Conservation (phyloP, 164 flowering plant genomes). For the Vitis labrusca region DNA sequence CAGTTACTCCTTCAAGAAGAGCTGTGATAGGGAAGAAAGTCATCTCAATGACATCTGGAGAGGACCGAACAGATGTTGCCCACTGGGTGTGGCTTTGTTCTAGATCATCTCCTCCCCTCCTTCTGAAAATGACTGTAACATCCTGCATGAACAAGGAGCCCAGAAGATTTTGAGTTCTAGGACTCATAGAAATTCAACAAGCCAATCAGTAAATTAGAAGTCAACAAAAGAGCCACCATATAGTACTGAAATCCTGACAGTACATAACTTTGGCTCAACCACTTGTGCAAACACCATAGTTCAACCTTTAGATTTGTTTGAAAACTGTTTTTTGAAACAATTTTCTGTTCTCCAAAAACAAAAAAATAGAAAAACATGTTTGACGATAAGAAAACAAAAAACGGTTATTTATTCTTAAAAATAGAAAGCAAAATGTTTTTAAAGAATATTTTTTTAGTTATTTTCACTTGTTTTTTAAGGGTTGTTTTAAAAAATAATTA, state of each 20-base stretch:
- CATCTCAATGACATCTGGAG: conserved; percentile 85
- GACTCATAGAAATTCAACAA: conserved; percentile 1
- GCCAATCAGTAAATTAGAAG: conserved; percentile 5
- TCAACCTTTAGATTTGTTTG: too few relatives aligned
- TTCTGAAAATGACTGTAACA: conserved; percentile 73
- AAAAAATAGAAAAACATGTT: too few relatives aligned
- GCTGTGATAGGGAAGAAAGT: conserved; percentile 60
- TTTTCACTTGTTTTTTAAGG: too few relatives aligned
- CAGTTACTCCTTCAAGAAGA: conserved; percentile 62
- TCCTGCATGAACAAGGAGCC: conserved; percentile 49
- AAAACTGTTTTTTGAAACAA: too few relatives aligned
- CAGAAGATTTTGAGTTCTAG: conserved; percentile 8
- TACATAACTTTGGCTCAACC: not conserved
- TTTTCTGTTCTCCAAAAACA: too few relatives aligned
- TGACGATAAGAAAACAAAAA: too few relatives aligned
- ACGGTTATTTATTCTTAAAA: too few relatives aligned
- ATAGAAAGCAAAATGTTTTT: too few relatives aligned
- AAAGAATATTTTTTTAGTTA: too few relatives aligned
- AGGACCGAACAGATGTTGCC: conserved; percentile 56
- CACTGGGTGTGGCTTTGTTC: conserved; percentile 65
- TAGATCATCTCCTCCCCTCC: conserved; percentile 90
- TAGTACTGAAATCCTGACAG: too few relatives aligned
- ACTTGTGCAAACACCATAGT: not conserved
- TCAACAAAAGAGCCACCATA: not conserved
- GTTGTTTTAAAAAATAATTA: too few relatives aligned